phyloP scores from a whole-genome alignment of 306 rosid genomes.

The Bauhinia variegata region DNA sequence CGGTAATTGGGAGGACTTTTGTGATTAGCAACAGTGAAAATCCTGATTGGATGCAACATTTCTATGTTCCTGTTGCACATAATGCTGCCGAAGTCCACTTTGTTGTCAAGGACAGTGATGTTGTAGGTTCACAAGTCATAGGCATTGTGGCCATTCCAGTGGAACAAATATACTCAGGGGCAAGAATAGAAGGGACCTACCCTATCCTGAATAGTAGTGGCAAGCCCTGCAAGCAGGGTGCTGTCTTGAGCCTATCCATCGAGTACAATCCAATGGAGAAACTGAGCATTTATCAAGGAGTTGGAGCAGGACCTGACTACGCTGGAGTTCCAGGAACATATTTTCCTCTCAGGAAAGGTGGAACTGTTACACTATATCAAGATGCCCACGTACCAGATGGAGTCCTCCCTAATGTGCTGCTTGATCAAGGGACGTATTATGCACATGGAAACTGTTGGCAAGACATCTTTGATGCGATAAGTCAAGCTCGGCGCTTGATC shows the following conservation, averaged over 20 bases:
- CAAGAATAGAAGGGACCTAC: constrained; percentile 67
- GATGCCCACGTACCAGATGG: constrained; percentile 94
- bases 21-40: constrained; percentile 88
- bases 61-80: constrained; percentile 88
- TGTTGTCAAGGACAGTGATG: constrained; percentile 88
- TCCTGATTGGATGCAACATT: constrained; percentile 90
- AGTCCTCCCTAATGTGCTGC: constrained; percentile 65
- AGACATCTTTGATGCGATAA: constrained; percentile 78
- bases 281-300: constrained; percentile 69
- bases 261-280: constrained; percentile 79
- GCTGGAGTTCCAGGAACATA: constrained; percentile 90
- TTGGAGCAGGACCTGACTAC: constrained; percentile 90
- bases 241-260: constrained; percentile 71
- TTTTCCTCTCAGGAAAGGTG: constrained; percentile 91
- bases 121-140: constrained; percentile 89
- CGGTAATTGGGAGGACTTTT: constrained; percentile 90
- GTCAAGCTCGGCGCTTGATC: constrained; percentile 68
- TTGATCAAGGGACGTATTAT: constrained; percentile 65
- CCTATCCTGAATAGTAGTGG: constrained; percentile 70
- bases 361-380: constrained; percentile 84
- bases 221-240: constrained; percentile 86
- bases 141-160: constrained; percentile 82
- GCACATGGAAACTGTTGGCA: constrained; percentile 88
- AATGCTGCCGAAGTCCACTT: constrained; percentile 79
- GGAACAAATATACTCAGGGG: constrained; percentile 72